Evolutionary conservation across 2,329 filamentous ascomycete genomes (phyloP).

Genomic region (Tolypocladium endophyticum): DNA sequence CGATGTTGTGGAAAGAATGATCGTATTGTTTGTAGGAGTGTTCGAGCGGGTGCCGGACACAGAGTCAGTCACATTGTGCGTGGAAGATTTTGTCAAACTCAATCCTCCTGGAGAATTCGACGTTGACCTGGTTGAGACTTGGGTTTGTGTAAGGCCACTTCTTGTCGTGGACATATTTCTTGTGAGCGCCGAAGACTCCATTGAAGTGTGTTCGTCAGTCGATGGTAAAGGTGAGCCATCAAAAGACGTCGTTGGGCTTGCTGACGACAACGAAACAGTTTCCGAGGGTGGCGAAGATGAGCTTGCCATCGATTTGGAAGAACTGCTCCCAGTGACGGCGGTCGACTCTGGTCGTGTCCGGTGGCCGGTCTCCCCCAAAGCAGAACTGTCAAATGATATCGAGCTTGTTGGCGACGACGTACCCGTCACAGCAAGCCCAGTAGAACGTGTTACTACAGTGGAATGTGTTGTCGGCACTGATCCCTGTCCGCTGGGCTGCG

Average conservation of each 20-base stretch:
- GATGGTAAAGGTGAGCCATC: neutral
- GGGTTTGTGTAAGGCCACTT: neutral
- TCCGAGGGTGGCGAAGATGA: neutral
- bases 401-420: neutral
- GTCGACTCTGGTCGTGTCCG: neutral
- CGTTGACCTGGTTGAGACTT: neutral
- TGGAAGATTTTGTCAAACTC: neutral
- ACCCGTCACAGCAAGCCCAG: neutral
- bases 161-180: neutral
- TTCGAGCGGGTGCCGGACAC: neutral
- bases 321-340: neutral
- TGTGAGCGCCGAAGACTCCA: neutral
- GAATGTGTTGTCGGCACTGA: neutral
- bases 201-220: neutral
- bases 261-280: neutral
- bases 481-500: neutral
- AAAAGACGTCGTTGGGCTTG: neutral
- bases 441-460: neutral
- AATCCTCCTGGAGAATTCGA: neutral
- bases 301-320: neutral
- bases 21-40: neutral
- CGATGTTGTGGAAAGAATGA: neutral
- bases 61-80: neutral
- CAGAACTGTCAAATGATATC: neutral
- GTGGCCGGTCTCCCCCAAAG: neutral